A percentile compares a stretch with the other conserved stretches of the same genome.
Evolutionary conservation across 805 yeast species (phyloP).

Genomic region (Hanseniaspora vineae): DNA sequence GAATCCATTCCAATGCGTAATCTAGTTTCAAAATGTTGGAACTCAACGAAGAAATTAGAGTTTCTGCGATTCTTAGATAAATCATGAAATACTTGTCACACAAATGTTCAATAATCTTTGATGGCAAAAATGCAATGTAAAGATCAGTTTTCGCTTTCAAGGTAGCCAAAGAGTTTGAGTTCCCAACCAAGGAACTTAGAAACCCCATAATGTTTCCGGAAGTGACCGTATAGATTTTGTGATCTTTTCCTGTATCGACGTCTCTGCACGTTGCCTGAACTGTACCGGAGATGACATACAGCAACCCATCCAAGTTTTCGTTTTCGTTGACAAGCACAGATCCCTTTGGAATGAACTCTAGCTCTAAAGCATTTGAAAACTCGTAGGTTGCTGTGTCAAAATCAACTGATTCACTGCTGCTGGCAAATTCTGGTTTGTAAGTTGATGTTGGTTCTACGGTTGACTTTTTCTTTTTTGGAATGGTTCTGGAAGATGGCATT

Average conservation of each 20-base stretch:
- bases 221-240: slow-evolving; percentile 41
- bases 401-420: slow-evolving; percentile 21
- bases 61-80: slow-evolving; percentile 65
- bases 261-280: slow-evolving; percentile 45
- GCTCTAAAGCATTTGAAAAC: slow-evolving; percentile 45
- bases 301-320: slow-evolving; percentile 59
- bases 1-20: slow-evolving; percentile 92
- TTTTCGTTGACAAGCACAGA: slow-evolving; percentile 49
- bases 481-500: not conserved
- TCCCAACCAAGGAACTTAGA: slow-evolving; percentile 66
- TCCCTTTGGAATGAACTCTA: slow-evolving; percentile 41
- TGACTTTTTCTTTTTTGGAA: no score
- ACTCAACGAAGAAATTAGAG: slow-evolving; percentile 54
- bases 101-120: slow-evolving; percentile 45
- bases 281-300: slow-evolving; percentile 66
- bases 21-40: slow-evolving; percentile 62
- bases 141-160: slow-evolving; percentile 48
- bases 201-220: slow-evolving; percentile 86
- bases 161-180: slow-evolving; percentile 55
- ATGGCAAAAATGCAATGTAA: slow-evolving; percentile 62
- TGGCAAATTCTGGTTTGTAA: not conserved
- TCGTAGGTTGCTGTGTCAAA: slow-evolving; percentile 41
- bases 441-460: no score
- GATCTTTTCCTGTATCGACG: slow-evolving; percentile 18
- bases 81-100: slow-evolving; percentile 67